Evolutionary conservation across 352 stramenopile genomes (phyloP).

Genomic region (Vaucheria bursata): DNA sequence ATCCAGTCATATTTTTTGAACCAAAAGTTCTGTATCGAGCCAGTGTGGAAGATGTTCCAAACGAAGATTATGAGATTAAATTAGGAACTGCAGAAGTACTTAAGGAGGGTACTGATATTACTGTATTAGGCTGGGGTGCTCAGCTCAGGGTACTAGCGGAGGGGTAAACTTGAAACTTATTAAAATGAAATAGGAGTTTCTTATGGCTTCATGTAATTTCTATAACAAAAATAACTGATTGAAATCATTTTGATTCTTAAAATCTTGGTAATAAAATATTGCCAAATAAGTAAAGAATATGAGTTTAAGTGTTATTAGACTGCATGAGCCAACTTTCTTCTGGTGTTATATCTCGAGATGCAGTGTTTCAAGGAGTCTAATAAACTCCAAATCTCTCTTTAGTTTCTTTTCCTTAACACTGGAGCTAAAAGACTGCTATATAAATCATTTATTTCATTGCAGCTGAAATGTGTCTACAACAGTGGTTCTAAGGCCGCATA

Average conservation of each 20-base stretch:
- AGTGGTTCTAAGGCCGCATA: background rate
- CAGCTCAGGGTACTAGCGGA: slow-evolving; percentile 56
- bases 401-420: background rate
- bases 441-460: background rate
- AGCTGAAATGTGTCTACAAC: background rate
- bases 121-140: slow-evolving; percentile 58
- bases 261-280: background rate
- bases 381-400: background rate
- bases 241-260: no score
- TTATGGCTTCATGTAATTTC: no score
- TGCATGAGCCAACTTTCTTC: background rate
- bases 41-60: slow-evolving; percentile 83
- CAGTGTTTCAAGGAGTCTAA: no score
- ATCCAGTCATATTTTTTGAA: slow-evolving; percentile 96
- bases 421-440: background rate
- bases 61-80: slow-evolving; percentile 84
- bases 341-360: no score
- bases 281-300: no score
- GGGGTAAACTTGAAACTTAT: slow-evolving; percentile 50
- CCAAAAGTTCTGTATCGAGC: slow-evolving; percentile 94
- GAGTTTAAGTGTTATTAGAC: background rate
- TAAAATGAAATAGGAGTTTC: background rate
- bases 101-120: slow-evolving; percentile 78
- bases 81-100: slow-evolving; percentile 88
- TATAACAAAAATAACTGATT: no score